Evolutionary conservation across 768 basidiomycete genomes (phyloP).

Genomic region (Hortiboletus flavorubellus): DNA sequence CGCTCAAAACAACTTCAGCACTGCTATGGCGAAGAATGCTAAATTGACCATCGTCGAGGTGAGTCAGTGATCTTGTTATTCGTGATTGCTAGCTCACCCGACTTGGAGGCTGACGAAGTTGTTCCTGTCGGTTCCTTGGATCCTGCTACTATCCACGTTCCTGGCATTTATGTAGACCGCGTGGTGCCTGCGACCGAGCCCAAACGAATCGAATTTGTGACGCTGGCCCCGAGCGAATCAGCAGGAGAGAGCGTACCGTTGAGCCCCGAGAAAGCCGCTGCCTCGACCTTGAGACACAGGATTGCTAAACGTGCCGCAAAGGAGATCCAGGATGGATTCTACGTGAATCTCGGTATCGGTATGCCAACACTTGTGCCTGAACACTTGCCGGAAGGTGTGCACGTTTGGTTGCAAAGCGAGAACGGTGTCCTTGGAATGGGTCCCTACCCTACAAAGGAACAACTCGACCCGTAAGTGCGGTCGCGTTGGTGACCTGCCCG

Average conservation of each 20-base stretch:
- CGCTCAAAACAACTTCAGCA: constrained; percentile 83
- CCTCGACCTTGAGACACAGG: constrained; percentile 56
- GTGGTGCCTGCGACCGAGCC: constrained; percentile 75
- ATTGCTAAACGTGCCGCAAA: constrained; percentile 87
- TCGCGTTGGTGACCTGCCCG: background rate
- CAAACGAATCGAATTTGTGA: constrained; percentile 75
- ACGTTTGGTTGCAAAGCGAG: constrained; percentile 90
- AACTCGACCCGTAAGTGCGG: constrained; percentile 71
- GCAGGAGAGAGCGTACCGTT: constrained; percentile 23
- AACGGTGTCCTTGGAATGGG: constrained; percentile 89
- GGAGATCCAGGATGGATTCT: constrained; percentile 84
- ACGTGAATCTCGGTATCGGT: constrained; percentile 87
- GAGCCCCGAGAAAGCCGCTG: constrained; percentile 51
- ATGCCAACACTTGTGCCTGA: constrained; percentile 90
- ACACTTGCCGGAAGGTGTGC: constrained; percentile 65
- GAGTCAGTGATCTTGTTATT: constrained; percentile 10
- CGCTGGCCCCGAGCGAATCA: constrained; percentile 53
- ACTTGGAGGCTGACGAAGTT: constrained; percentile 75
- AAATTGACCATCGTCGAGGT: constrained; percentile 90
- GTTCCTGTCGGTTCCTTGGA: constrained; percentile 80
- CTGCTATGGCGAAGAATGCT: constrained; percentile 86
- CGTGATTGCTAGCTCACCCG: background rate
- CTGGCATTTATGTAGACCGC: constrained; percentile 85
- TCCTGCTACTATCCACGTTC: constrained; percentile 77
- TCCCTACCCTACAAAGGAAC: constrained; percentile 79